phyloP scores from a whole-genome alignment of 768 basidiomycete species.

The Leccinellum rugosiceps region DNA sequence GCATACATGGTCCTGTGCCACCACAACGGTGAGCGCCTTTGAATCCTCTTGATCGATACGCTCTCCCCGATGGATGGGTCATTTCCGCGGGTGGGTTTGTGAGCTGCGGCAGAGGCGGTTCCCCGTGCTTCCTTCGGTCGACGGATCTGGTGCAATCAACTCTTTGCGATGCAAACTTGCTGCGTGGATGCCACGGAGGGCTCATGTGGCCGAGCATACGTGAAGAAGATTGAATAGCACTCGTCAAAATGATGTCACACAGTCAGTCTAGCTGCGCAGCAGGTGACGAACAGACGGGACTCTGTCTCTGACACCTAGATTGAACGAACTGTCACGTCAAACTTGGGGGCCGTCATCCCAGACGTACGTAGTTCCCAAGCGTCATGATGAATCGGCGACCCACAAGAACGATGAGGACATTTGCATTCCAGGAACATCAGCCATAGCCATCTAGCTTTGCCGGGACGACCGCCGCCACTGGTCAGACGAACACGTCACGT shows the following conservation, averaged over 20 bases:
- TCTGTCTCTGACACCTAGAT: slow-evolving; percentile 4
- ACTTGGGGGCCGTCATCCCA: not conserved
- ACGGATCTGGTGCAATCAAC: slow-evolving; percentile 9
- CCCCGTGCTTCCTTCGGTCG: slow-evolving; percentile 8
- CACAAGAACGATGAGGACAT: not conserved
- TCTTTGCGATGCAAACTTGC: slow-evolving; percentile 1
- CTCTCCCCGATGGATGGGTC: slow-evolving; percentile 3
- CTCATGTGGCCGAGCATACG: slow-evolving; percentile 3
- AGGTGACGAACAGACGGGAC: not conserved
- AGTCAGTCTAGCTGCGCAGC: not conserved
- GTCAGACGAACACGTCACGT: slow-evolving; percentile 16
- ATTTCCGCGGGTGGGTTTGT: slow-evolving; percentile 25
- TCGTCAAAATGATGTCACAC: not conserved
- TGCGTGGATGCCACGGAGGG: slow-evolving; percentile 5
- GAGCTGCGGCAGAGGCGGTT: not conserved
- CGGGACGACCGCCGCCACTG: slow-evolving; percentile 10
- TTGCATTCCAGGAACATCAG: slow-evolving; percentile 7
- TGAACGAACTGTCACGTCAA: not conserved
- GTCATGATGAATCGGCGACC: not conserved
- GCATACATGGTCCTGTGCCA: slow-evolving; percentile 6
- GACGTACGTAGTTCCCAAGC: not conserved
- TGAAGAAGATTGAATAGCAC: not conserved
- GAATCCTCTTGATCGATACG: slow-evolving; percentile 14
- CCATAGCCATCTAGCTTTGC: slow-evolving; percentile 4
- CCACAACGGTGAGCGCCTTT: slow-evolving; percentile 12